These are phyloP conservation scores for Stentor roeselii DNA, from an alignment of 73 alveolate species.

Conservation along the genomic window DNA sequence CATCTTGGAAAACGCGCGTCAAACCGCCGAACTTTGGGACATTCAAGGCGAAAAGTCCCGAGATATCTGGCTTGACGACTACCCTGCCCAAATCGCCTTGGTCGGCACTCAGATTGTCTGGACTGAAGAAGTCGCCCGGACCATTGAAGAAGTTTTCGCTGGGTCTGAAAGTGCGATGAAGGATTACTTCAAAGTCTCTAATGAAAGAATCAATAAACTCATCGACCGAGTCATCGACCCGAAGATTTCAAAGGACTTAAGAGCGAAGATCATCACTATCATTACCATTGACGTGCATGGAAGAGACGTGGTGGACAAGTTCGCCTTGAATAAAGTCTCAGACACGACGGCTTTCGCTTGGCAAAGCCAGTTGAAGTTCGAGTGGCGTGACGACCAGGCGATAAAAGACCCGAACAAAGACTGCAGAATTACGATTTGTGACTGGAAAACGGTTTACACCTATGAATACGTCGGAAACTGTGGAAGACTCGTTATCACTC, in stretches of 20 bases:
- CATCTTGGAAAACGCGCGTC: slow-evolving; percentile 81
- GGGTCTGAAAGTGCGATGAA: slow-evolving; percentile 98
- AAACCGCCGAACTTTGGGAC: slow-evolving; percentile 92
- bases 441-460: slow-evolving; percentile 94
- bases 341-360: slow-evolving; percentile 93
- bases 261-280: slow-evolving; percentile 98
- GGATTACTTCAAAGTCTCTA: slow-evolving; percentile 75
- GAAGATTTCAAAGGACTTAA: slow-evolving; percentile 61
- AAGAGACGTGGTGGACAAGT: slow-evolving; percentile 98
- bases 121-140: slow-evolving; percentile 99
- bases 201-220: slow-evolving; percentile 74
- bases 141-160: slow-evolving; percentile 97
- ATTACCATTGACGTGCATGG: slow-evolving; percentile 99
- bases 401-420: slow-evolving; percentile 75
- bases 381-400: slow-evolving; percentile 75
- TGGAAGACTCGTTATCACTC: slow-evolving; percentile 99
- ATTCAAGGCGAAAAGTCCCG: slow-evolving; percentile 86
- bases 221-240: slow-evolving; percentile 79
- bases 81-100: slow-evolving; percentile 97
- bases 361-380: slow-evolving; percentile 98
- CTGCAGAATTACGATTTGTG: slow-evolving; percentile 97
- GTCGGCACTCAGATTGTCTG: slow-evolving; percentile 97
- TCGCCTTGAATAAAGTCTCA: slow-evolving; percentile 68
- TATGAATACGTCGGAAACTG: slow-evolving; percentile 99
- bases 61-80: slow-evolving; percentile 98